These are phyloP conservation scores for Geranium rotundifolium DNA, from an alignment of 345 rosid species.

Conservation along the genomic window DNA sequence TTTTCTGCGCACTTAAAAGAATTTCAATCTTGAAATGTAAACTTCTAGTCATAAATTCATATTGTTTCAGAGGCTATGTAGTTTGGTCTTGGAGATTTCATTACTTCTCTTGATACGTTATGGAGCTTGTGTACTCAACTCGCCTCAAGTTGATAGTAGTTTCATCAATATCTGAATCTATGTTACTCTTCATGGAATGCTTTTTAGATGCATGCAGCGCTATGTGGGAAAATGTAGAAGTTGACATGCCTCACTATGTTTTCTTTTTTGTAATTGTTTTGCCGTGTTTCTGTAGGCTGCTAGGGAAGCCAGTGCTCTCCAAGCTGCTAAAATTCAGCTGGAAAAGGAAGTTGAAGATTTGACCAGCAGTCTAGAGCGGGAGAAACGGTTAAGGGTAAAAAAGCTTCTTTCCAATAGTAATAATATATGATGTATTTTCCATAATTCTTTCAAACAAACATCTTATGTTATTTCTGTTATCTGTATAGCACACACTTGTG, in stretches of 20 bases:
- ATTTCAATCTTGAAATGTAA: neutral
- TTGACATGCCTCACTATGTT: neutral
- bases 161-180: no score
- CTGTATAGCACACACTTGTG: no score
- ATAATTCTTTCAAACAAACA: no score
- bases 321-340: conserved; percentile 81
- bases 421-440: neutral
- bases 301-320: conserved; percentile 90
- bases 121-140: neutral
- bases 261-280: conserved; percentile 5
- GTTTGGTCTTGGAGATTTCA: neutral
- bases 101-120: neutral
- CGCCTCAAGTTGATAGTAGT: no score
- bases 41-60: neutral
- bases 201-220: neutral
- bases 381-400: conserved; percentile 73
- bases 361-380: conserved; percentile 67
- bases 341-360: conserved; percentile 94
- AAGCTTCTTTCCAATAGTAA: conserved; percentile 2
- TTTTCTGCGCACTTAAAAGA: no score
- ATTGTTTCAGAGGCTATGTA: neutral
- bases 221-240: neutral
- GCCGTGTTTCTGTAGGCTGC: conserved; percentile 57
- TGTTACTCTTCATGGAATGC: neutral
- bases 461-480: no score